These are phyloP conservation scores for Wickerhamiella musiphila DNA, from an alignment of 805 yeast species.

Conservation along the genomic window DNA sequence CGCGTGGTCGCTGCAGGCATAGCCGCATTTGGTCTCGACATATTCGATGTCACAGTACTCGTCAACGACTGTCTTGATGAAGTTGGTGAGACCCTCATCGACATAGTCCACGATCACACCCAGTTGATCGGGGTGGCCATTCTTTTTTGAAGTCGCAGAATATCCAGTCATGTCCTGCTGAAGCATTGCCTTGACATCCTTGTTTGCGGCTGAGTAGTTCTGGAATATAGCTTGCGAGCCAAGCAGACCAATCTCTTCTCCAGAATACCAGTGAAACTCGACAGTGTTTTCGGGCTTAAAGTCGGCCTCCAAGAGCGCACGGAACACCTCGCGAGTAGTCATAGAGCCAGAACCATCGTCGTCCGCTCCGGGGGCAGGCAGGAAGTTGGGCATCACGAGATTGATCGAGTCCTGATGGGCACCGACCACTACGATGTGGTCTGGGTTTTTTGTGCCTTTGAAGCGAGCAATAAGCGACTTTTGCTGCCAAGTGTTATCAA, in stretches of 20 bases:
- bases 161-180: conserved; percentile 94
- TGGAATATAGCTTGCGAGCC: conserved; percentile 72
- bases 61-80: conserved; percentile 42
- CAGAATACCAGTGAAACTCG: conserved; percentile 89
- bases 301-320: conserved; percentile 33
- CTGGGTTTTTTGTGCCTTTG: conserved; percentile 23
- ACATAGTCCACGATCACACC: conserved; percentile 72
- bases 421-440: conserved; percentile 54
- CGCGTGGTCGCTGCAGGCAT: conserved; percentile 88
- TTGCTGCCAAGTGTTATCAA: conserved; percentile 66
- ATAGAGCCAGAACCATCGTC: conserved; percentile 86
- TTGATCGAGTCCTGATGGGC: conserved; percentile 82
- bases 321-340: conserved; percentile 57
- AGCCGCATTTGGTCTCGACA: conserved; percentile 68
- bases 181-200: conserved; percentile 59
- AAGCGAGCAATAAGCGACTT: conserved; percentile 54
- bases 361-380: conserved; percentile 87
- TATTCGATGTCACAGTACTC: conserved; percentile 51
- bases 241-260: conserved; percentile 81
- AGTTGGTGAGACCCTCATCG: conserved; percentile 35
- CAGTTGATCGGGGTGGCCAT: conserved; percentile 41
- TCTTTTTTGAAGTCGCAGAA: conserved; percentile 32
- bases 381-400: conserved; percentile 44
- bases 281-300: conserved; percentile 51
- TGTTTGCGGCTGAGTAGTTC: conserved; percentile 29